A percentile compares a stretch with the other conserved stretches of the same genome.
phyloP scores from a whole-genome alignment of 352 stramenopile species.

The Globisporangium cylindrosporum region DNA sequence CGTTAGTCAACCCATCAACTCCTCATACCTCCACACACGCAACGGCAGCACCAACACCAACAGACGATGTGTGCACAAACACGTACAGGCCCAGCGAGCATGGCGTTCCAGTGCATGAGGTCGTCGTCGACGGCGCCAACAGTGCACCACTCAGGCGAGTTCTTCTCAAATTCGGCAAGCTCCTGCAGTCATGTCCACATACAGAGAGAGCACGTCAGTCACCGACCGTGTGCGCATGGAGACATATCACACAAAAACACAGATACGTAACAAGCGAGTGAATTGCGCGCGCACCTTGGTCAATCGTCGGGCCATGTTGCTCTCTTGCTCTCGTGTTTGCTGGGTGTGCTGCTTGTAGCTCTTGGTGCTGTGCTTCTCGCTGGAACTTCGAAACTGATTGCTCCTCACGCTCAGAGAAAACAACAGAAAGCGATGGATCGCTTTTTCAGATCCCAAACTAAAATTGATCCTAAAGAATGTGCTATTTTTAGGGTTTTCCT shows the following conservation, averaged over 20 bases:
- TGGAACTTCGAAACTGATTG: conserved; percentile 10
- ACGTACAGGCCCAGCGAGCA: conserved; percentile 86
- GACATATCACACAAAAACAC: not conserved
- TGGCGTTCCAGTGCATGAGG: conserved; percentile 90
- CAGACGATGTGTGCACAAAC: too few relatives aligned
- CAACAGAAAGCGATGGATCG: too few relatives aligned
- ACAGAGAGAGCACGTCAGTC: not conserved
- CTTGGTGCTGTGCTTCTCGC: conserved; percentile 1
- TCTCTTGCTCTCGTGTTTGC: not conserved
- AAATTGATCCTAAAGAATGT: too few relatives aligned
- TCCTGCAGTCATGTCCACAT: conserved; percentile 38
- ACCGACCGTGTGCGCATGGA: not conserved
- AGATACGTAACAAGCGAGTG: too few relatives aligned
- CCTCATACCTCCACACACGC: not conserved
- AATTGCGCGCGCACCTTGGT: conserved; percentile 53
- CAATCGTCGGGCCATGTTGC: conserved; percentile 70
- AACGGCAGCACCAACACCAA: not conserved
- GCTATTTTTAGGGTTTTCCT: too few relatives aligned
- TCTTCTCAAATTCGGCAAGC: conserved; percentile 86
- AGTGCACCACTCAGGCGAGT: conserved; percentile 88
- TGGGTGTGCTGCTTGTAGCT: not conserved
- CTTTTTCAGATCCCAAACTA: too few relatives aligned
- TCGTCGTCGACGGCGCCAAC: conserved; percentile 85
- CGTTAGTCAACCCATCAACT: not conserved
- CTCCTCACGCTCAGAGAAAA: not conserved